Percentiles rank a stretch among this genome's conserved stretches.
These are phyloP conservation scores for Boletales sp. DNA, from an alignment of 768 basidiomycete genomes.

Conservation along the genomic window DNA sequence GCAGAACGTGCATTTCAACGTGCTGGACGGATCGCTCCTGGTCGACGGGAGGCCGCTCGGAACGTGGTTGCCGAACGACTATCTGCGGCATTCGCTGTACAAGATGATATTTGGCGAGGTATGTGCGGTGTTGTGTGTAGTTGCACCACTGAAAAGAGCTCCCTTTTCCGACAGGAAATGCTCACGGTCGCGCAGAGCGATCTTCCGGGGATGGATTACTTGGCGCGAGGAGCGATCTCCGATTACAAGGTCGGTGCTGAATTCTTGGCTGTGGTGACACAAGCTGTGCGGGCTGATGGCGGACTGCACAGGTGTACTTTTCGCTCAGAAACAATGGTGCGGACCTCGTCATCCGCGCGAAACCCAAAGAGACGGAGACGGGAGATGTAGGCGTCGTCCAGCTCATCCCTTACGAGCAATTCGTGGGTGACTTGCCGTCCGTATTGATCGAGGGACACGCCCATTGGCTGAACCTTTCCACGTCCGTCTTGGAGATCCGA, in stretches of 20 bases:
- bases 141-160: too few relatives aligned
- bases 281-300: not conserved
- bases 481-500: slow-evolving; percentile 24
- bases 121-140: not conserved
- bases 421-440: slow-evolving; percentile 24
- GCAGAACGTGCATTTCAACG: slow-evolving; percentile 37
- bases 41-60: slow-evolving; percentile 24
- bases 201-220: slow-evolving; percentile 23
- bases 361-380: not conserved
- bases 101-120: slow-evolving; percentile 18
- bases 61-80: slow-evolving; percentile 8
- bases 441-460: slow-evolving; percentile 18
- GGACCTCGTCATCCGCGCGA: slow-evolving; percentile 14
- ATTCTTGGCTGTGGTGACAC: not conserved
- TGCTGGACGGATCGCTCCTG: slow-evolving; percentile 29
- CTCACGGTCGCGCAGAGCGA: slow-evolving; percentile 16
- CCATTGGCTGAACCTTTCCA: slow-evolving; percentile 30
- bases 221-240: slow-evolving; percentile 15
- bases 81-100: slow-evolving; percentile 13
- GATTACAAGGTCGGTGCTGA: slow-evolving; percentile 15
- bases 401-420: slow-evolving; percentile 21
- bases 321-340: not conserved
- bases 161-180: slow-evolving; percentile 11
- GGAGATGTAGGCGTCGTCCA: slow-evolving; percentile 8
- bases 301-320: slow-evolving; percentile 10